phyloP scores from a whole-genome alignment of 345 rosid species.

The Populus simonii region DNA sequence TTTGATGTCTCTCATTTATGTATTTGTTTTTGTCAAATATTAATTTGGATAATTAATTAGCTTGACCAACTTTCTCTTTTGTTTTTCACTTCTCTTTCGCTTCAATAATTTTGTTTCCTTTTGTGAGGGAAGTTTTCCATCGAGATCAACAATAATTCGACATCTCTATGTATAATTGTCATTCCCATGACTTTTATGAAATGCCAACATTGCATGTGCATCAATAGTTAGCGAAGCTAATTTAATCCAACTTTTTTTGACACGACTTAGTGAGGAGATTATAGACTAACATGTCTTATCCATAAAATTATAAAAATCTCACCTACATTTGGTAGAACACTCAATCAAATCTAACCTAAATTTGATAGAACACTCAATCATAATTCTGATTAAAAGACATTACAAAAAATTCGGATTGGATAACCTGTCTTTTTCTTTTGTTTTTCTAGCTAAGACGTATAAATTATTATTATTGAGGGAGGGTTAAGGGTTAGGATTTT shows the following conservation, averaged over 20 bases:
- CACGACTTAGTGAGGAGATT: not conserved
- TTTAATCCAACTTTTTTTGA: not conserved
- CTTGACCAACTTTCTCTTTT: too few relatives aligned
- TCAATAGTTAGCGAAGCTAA: not conserved
- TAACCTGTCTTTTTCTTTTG: not conserved
- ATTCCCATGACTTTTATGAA: not conserved
- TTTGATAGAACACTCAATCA: not conserved
- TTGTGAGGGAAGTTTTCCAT: not conserved
- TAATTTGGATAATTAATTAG: too few relatives aligned
- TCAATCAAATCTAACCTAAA: not conserved
- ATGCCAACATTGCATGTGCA: conserved; percentile 3
- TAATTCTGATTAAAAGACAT: not conserved
- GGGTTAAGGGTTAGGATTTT: too few relatives aligned
- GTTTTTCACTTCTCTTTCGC: not conserved
- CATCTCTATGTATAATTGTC: not conserved
- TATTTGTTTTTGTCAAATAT: too few relatives aligned
- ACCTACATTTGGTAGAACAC: not conserved
- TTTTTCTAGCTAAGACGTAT: too few relatives aligned
- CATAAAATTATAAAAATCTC: not conserved
- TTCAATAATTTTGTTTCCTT: not conserved
- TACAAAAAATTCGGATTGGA: not conserved
- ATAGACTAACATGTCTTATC: not conserved
- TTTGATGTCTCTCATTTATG: too few relatives aligned
- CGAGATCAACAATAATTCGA: not conserved
- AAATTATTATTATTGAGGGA: too few relatives aligned